Evolutionary conservation across 139 green algal genomes (phyloP), one percentile per base, ranked within the genome.

Genomic region (Tetradesmus obliquus): DNA sequence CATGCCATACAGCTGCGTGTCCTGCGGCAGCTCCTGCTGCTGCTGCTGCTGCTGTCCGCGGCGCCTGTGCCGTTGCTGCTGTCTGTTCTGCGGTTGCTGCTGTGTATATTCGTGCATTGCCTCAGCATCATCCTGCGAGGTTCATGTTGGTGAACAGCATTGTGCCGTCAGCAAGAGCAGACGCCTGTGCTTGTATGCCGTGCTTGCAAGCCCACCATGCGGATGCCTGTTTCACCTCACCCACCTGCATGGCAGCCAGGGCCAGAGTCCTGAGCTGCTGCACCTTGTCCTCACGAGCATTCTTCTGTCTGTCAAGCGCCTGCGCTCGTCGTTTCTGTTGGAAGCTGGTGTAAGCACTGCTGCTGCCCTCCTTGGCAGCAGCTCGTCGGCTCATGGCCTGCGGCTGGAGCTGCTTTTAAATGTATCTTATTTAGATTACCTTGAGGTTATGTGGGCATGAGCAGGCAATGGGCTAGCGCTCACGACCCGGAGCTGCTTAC

Each of bases 261-360:
- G 81, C 60, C 19, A 92, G 60, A 24, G 53, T 66, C 15, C 83
- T 45, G 3, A 82, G 84, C 53, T 91, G 55, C 8, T 92, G 90
- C 15, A 94, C 66, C 84, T 92, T 88, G 5, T 92, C 76, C 4
- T 89, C 24, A 45, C 94, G 81, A 6, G 93, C 93, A n/a, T 13
- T 72, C 45, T 85, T 88, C 72, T 96, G 95, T 82, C 88, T 79
- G 15, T 94, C 91, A 0, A 96, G 90, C 0, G 94, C 94, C 19
- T 91, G 83, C 0, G 82, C 76, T 8, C 95, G 88, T 20, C 95
- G 91, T 20, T 88, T 92, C 87, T 96, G 89, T 79, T 96, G 94
- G 45, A 85, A 94, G 4, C 3, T 24, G 32, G 45, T 32, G 72
- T 93, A 93, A 1, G 79, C 71, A n/a, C 19, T 87, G 79, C n/a